Evolutionary conservation across 768 basidiomycete genomes (phyloP), one percentile per base, ranked within the genome.

Genomic region (Butyriboletus loyo): DNA sequence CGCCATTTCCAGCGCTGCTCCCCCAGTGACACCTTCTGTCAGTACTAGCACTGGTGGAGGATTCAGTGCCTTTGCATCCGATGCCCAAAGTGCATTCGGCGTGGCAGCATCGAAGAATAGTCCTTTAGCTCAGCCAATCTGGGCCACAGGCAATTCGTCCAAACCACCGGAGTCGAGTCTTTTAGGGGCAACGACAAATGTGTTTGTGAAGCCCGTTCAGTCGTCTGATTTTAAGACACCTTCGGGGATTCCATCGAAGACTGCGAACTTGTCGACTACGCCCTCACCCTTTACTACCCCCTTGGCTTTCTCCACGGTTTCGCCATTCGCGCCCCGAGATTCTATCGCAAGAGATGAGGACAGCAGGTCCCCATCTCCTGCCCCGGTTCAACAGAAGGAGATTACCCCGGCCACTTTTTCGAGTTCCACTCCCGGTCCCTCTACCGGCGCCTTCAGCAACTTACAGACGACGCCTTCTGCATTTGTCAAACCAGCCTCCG

Each of bases 371-470:
- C 67, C 66, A n/a, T 67, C 66, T 36, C 66, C 66, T 9, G 57
- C 50, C 10, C 27, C 19, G 5, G 25, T 30, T 17, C 53, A 54
- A 45, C 32, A 49, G 17, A 52, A 46, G 24, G 44, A 21, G 14
- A 9, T 51, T 1, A 36, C 60, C 5, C 38, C 64, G 21, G 30
- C 62, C 21, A 21, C 40, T 15, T 56, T 63, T 44, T 60, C 62
- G 36, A 54, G 55, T 49, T 57, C 65, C 13, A 54, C 65, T 27
- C 62, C 70, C 15, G 58, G 63, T 15, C 56, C 65, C 8, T 52
- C 66, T 13, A 53, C 60, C 0, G 72, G 73, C 22, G 77, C 75
- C 9, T 81, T 81, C 49, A 69, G 74, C n/a, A 67, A 67, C 48
- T 46, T 74, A 8, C 67, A 68, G 38, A 63, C 68, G 11, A 67